phyloP scores from a whole-genome alignment of 441 rosid species.

The Brassica balearica region DNA sequence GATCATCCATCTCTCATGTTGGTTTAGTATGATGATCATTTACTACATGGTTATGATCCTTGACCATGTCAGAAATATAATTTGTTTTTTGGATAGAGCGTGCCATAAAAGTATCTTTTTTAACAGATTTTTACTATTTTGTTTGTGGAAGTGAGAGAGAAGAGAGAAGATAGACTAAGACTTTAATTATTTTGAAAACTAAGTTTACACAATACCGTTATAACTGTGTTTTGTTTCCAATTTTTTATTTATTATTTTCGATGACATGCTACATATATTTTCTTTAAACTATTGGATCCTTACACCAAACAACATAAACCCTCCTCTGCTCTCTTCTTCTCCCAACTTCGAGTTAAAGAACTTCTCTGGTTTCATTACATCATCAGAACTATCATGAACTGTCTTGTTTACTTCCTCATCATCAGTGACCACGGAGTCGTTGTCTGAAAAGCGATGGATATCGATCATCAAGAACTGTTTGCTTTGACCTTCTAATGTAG shows the following conservation, averaged over 20 bases:
- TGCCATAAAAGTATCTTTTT: not conserved
- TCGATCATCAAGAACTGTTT: not conserved
- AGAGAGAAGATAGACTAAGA: not conserved
- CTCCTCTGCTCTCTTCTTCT: slow-evolving; percentile 8
- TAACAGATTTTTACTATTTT: not conserved
- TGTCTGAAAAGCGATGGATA: slow-evolving; percentile 5
- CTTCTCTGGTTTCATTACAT: not conserved
- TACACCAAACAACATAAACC: slow-evolving; percentile 15
- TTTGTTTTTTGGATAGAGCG: not conserved
- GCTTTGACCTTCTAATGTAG: not conserved
- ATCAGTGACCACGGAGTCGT: not conserved
- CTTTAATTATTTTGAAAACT: not conserved
- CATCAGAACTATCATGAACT: not conserved
- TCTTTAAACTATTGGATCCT: not conserved
- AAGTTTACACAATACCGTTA: not conserved
- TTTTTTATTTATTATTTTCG: not conserved
- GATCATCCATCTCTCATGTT: not conserved
- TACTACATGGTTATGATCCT: not conserved
- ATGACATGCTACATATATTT: not conserved
- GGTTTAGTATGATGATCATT: not conserved
- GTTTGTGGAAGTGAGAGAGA: not conserved
- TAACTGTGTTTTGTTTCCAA: not conserved
- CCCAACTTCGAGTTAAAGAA: not conserved
- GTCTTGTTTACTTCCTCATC: not conserved
- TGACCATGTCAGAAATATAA: not conserved